These are phyloP conservation scores for Mentha longifolia DNA, from an alignment of 257 asterid genomes.

Conservation along the genomic window DNA sequence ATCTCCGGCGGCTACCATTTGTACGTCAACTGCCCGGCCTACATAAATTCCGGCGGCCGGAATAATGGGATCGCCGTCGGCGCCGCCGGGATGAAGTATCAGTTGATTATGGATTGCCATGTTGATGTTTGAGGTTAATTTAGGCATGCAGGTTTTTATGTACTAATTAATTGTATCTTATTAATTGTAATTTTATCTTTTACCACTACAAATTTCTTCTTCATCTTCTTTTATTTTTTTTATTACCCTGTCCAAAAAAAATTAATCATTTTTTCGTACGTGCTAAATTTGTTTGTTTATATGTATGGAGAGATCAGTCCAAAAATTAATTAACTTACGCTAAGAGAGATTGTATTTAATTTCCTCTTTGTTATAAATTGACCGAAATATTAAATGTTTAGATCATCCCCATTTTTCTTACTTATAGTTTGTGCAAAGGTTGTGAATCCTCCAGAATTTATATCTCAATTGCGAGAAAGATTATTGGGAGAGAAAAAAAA, in stretches of 20 bases:
- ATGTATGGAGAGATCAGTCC: too few relatives aligned
- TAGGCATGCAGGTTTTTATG: background rate
- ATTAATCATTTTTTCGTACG: background rate
- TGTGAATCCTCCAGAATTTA: background rate
- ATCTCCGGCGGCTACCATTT: conserved; percentile 53
- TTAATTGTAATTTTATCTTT: background rate
- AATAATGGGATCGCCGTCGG: conserved; percentile 38
- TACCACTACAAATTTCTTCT: background rate
- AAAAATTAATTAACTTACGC: too few relatives aligned
- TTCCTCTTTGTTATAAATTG: too few relatives aligned
- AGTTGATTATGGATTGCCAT: conserved; percentile 55
- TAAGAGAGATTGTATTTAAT: too few relatives aligned
- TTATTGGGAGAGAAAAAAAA: background rate
- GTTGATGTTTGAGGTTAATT: conserved; percentile 50
- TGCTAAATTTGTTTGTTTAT: too few relatives aligned
- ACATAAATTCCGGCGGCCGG: conserved; percentile 41
- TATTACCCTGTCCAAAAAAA: too few relatives aligned
- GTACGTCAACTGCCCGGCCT: conserved; percentile 60
- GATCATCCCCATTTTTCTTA: background rate
- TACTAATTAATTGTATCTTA: background rate
- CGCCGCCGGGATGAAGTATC: conserved; percentile 52
- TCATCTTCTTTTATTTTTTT: background rate
- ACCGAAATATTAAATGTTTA: too few relatives aligned
- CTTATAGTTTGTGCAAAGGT: background rate
- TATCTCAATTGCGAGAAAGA: background rate